Evolutionary conservation across 2,329 filamentous ascomycete species (phyloP), one percentile per base, ranked within the genome.

Genomic region (Fusarium pseudograminearum): DNA sequence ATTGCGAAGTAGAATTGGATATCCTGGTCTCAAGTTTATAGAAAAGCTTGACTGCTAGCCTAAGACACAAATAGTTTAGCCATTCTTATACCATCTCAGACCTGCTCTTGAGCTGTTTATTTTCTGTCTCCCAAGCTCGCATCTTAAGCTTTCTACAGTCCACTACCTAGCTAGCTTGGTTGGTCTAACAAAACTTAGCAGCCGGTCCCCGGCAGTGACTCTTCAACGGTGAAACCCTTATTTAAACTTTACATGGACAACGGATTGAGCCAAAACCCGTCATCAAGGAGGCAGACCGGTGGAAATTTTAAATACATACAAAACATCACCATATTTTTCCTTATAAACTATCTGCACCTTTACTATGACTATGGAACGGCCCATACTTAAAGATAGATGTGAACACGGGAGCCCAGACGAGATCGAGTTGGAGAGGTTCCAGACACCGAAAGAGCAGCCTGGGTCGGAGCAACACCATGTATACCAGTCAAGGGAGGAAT

Each of bases 271-370:
- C 42, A 34, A n/a, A 61, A 42, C 46, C 58, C 65, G 41, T 57
- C 44, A 51, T 40, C 8, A 22, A 47, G n/a, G 28, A 24, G 20
- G 11, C 20, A 61, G 48, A 30, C 38, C 38, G 50, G 24, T 20
- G 15, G 40, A 61, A 68, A 68, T 22, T 36, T 69, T 66, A 69
- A 68, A 50, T 46, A 55, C 16, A 31, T 22, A 40, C 46, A 30
- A 36, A 36, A 20, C n/a, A 34, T 20, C 28, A 12, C 22, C 18
- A 48, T 38, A 26, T 26, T 20, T 38, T 41, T 34, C 34, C 18
- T 5, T 18, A 34, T 31, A 48, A 34, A 60, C 12, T 12, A 9
- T 22, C 20, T 52, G 30, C 22, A 16, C 33, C 10, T 30, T 34
- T 36, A 15, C 22, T 40, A 15, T 26, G 10, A 24, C 24, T 33